Conservation (phyloP, 2,329 filamentous ascomycete genomes). For the Ophiostoma perfectum region DNA sequence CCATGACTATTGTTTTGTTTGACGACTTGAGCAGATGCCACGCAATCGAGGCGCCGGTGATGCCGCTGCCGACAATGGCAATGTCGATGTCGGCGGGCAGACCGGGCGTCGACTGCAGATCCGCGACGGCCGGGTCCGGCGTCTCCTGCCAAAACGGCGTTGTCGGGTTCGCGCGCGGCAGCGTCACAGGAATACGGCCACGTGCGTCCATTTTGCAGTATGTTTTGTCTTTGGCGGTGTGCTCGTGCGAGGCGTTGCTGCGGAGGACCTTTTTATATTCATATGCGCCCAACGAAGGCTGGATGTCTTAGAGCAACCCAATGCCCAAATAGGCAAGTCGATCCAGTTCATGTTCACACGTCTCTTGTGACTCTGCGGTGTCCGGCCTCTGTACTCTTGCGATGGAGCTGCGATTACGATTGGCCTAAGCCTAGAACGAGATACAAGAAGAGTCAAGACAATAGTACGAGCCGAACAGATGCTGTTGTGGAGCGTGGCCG, state of each 20-base stretch:
- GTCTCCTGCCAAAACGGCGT: constrained; percentile 58
- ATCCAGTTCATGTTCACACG: not conserved
- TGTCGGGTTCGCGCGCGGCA: constrained; percentile 50
- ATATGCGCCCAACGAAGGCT: not conserved
- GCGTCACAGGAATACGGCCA: constrained; percentile 28
- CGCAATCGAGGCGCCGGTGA: constrained; percentile 56
- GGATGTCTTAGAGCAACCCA: too few species aligned
- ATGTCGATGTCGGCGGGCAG: constrained; percentile 52
- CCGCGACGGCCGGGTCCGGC: constrained; percentile 45
- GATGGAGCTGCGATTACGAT: not conserved
- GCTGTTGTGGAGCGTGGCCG: not conserved
- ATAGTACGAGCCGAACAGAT: not conserved
- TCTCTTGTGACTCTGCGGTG: too few species aligned
- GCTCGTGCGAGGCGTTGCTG: not conserved
- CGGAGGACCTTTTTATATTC: not conserved
- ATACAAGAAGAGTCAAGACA: not conserved
- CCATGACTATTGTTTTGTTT: constrained; percentile 44
- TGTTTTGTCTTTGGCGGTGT: not conserved
- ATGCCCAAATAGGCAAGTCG: constrained; percentile 7
- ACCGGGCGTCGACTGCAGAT: constrained; percentile 43
- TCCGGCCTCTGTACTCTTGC: not conserved
- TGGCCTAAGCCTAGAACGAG: not conserved
- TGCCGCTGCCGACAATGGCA: constrained; percentile 60
- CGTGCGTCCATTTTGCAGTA: not conserved
- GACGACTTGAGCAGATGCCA: constrained; percentile 42